These are phyloP conservation scores for Aspergillus arachidicola DNA, from an alignment of 2,329 filamentous ascomycete genomes.

Conservation along the genomic window DNA sequence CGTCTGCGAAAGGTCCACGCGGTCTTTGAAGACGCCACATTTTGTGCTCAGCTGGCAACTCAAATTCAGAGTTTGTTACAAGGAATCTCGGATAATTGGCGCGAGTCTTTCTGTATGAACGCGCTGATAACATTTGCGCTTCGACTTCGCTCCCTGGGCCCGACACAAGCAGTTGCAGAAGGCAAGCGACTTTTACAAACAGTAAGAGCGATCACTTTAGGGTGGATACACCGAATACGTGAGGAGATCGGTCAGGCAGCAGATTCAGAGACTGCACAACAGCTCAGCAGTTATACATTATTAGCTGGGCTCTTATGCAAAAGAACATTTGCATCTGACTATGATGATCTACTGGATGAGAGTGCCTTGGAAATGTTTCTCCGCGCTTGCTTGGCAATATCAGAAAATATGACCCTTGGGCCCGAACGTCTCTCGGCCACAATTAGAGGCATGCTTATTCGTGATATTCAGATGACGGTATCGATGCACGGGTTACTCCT, in stretches of 20 bases:
- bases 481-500: slow-evolving; percentile 39
- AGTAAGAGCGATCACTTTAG: background rate
- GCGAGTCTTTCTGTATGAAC: slow-evolving; percentile 3
- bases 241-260: background rate
- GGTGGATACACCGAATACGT: background rate
- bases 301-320: background rate
- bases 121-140: background rate
- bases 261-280: background rate
- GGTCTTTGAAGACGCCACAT: background rate
- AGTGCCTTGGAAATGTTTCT: background rate
- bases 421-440: background rate
- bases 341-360: background rate
- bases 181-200: background rate
- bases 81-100: slow-evolving; percentile 4
- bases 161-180: background rate
- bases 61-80: background rate
- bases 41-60: background rate
- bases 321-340: background rate
- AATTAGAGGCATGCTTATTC: slow-evolving; percentile 37
- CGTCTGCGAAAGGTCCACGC: background rate
- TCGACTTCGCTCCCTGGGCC: background rate
- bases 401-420: background rate
- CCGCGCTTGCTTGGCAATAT: background rate
- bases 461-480: slow-evolving; percentile 50
- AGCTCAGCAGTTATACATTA: background rate